These are phyloP conservation scores for Yamadazyma tumulicola DNA, from an alignment of 805 yeast genomes.

Conservation along the genomic window DNA sequence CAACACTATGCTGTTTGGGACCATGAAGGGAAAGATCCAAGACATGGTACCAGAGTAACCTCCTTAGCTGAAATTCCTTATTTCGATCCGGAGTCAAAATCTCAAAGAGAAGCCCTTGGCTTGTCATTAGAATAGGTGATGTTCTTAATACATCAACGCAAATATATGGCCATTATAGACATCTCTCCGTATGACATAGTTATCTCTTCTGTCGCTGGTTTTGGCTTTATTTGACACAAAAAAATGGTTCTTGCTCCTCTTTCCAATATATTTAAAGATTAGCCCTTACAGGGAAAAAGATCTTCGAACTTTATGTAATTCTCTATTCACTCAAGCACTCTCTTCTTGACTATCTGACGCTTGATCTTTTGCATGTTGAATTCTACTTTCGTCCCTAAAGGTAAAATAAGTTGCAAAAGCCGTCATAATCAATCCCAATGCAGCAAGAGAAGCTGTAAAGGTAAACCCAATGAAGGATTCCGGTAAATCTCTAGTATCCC, in stretches of 20 bases:
- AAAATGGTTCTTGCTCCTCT: too few species aligned
- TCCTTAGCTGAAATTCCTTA: conserved; percentile 52
- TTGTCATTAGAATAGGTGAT: conserved; percentile 5
- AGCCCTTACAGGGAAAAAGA: too few species aligned
- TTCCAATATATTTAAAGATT: too few species aligned
- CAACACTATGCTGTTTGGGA: conserved; percentile 55
- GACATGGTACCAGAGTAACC: conserved; percentile 51
- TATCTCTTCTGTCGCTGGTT: too few species aligned
- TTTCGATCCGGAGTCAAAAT: conserved; percentile 47
- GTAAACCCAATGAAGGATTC: conserved; percentile 30
- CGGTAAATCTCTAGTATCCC: conserved; percentile 36
- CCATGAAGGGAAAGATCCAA: conserved; percentile 40
- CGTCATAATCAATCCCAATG: conserved; percentile 29
- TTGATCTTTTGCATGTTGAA: neutral
- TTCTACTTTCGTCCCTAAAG: conserved; percentile 22
- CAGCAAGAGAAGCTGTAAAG: conserved; percentile 28
- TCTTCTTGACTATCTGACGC: too few species aligned
- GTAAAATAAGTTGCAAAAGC: conserved; percentile 22
- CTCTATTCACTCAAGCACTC: too few species aligned
- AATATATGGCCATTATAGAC: too few species aligned
- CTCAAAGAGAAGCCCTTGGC: conserved; percentile 53
- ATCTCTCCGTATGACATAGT: too few species aligned
- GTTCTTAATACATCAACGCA: too few species aligned
- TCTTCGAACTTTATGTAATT: too few species aligned
- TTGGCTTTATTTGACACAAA: too few species aligned